Percentiles rank a stretch among this genome's conserved stretches.
Conservation (phyloP, 805 yeast genomes). For the Cyberlindnera amylophila region DNA sequence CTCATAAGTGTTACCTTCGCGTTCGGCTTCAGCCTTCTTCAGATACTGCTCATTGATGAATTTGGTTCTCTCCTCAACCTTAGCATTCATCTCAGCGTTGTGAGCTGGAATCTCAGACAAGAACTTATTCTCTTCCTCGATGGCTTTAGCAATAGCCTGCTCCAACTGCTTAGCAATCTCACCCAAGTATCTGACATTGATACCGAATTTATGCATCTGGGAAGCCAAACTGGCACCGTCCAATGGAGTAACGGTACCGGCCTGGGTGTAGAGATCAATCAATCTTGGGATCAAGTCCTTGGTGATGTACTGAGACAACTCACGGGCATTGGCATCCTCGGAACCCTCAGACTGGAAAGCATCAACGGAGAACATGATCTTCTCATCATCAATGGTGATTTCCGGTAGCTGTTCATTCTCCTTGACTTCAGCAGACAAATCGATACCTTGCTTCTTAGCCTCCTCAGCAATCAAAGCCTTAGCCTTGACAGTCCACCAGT, state of each 20-base stretch:
- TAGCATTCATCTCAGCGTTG: slow-evolving; percentile 17
- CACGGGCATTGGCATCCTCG: slow-evolving; percentile 52
- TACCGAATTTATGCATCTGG: slow-evolving; percentile 73
- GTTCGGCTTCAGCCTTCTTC: slow-evolving; percentile 24
- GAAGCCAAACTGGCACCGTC: slow-evolving; percentile 76
- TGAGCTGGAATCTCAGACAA: slow-evolving; percentile 17
- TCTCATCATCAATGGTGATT: slow-evolving; percentile 48
- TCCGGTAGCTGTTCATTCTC: slow-evolving; percentile 42
- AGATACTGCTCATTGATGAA: slow-evolving; percentile 18
- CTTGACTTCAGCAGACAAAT: slow-evolving; percentile 16
- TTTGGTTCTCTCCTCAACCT: slow-evolving; percentile 15
- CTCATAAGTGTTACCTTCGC: slow-evolving; percentile 23
- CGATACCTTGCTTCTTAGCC: slow-evolving; percentile 28
- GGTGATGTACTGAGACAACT: slow-evolving; percentile 61
- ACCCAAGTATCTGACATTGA: slow-evolving; percentile 87
- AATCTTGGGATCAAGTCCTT: slow-evolving; percentile 59
- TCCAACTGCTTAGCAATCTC: slow-evolving; percentile 38
- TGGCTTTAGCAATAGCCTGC: slow-evolving; percentile 29
- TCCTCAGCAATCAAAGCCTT: slow-evolving; percentile 37
- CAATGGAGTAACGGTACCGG: slow-evolving; percentile 55
- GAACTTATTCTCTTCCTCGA: slow-evolving; percentile 13
- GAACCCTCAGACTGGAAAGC: slow-evolving; percentile 45
- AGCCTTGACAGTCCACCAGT: slow-evolving; percentile 78
- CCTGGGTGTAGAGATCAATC: slow-evolving; percentile 44
- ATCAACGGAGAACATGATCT: slow-evolving; percentile 52